Evolutionary conservation across 192 early-diverging fungal species (phyloP).

Genomic region (Chytriomyces sp.): DNA sequence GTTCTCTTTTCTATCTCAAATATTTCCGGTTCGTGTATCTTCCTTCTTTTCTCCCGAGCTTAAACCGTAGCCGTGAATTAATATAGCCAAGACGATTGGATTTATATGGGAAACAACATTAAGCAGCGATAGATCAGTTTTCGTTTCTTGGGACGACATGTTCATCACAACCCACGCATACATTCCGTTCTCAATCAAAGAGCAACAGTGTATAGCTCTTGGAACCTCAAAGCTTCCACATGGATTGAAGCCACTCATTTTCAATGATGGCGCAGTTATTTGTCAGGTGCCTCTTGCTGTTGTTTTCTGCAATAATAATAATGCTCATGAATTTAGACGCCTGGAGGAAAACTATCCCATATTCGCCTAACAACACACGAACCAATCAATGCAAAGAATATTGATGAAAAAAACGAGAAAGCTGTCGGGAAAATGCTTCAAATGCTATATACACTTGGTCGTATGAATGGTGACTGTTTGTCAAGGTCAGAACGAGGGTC

Average conservation of each 20-base stretch:
- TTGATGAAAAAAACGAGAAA: constrained; percentile 40
- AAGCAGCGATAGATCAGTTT: constrained; percentile 29
- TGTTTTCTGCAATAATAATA: neutral
- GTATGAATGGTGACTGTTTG: constrained; percentile 34
- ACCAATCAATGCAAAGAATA: constrained; percentile 18
- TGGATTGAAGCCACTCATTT: constrained; percentile 49
- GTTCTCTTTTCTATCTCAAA: constrained; percentile 37
- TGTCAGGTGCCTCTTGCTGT: constrained; percentile 43
- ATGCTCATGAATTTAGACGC: constrained; percentile 37
- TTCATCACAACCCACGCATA: constrained; percentile 50
- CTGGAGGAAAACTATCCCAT: constrained; percentile 42
- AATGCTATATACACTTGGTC: constrained; percentile 47
- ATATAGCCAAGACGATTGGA: constrained; percentile 42
- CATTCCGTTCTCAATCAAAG: constrained; percentile 44
- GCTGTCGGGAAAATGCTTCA: constrained; percentile 50
- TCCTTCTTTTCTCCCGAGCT: constrained; percentile 1
- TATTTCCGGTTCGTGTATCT: constrained; percentile 5
- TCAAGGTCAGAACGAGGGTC: neutral
- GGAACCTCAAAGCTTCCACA: constrained; percentile 50
- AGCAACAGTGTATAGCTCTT: constrained; percentile 40
- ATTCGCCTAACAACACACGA: constrained; percentile 45
- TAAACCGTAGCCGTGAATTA: neutral
- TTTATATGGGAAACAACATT: constrained; percentile 49
- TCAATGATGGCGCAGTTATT: constrained; percentile 40
- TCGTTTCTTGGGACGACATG: constrained; percentile 50